A percentile compares a stretch with the other conserved stretches of the same genome.
Conservation (phyloP, 1,284 basidiomycete genomes). For the Chiua sp. region DNA sequence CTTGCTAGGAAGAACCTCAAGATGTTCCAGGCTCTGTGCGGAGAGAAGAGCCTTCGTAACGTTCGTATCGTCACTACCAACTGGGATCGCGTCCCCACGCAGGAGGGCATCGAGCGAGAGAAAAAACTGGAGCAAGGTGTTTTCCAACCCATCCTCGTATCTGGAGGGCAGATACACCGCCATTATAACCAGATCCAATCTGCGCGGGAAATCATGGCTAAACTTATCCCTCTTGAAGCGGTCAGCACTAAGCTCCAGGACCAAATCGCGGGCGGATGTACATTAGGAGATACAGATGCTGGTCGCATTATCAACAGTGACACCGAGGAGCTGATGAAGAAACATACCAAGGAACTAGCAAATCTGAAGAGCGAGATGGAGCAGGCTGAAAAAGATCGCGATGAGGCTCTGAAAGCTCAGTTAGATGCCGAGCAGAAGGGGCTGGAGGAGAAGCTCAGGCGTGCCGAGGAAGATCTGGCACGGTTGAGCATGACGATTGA, state of each 20-base stretch:
- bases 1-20: constrained; percentile 46
- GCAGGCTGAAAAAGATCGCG: neutral
- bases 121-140: neutral
- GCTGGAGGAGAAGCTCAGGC: neutral
- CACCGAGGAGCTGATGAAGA: neutral
- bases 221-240: neutral
- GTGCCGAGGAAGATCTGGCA: neutral
- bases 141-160: constrained; percentile 1
- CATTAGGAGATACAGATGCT: neutral
- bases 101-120: constrained; percentile 3
- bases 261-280: neutral
- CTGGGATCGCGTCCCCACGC: constrained; percentile 1
- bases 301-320: neutral
- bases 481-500: neutral
- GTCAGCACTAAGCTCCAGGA: constrained; percentile 9
- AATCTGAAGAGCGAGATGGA: constrained; percentile 3
- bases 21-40: constrained; percentile 51
- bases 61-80: constrained; percentile 7
- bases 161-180: constrained; percentile 6
- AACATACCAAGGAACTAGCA: constrained; percentile 1
- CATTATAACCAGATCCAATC: constrained; percentile 1
- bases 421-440: neutral
- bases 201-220: constrained; percentile 4
- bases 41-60: constrained; percentile 35
- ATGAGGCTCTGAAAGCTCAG: neutral